Evolutionary conservation across 441 rosid genomes (phyloP).

Genomic region (Brassica hybrid): DNA sequence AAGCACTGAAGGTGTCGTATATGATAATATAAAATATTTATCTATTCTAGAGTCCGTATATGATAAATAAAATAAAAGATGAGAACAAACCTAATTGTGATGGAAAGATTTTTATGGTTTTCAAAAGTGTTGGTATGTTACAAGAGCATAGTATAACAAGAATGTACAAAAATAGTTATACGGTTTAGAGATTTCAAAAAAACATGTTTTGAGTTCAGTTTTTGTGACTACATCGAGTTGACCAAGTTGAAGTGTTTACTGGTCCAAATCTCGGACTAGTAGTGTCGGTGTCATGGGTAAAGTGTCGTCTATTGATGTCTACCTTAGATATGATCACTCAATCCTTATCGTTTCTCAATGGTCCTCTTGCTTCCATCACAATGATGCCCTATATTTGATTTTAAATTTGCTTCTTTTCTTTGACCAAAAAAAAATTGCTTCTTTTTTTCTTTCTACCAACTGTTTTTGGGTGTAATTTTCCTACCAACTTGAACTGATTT

Average conservation of each 20-base stretch:
- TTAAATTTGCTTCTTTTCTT: too few relatives aligned
- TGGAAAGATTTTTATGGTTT: background rate
- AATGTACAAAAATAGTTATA: background rate
- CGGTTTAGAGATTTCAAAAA: background rate
- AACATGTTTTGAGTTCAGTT: background rate
- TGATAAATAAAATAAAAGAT: background rate
- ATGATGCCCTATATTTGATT: too few relatives aligned
- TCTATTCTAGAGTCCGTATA: background rate
- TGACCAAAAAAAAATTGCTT: too few relatives aligned
- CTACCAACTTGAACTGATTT: too few relatives aligned
- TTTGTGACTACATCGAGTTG: background rate
- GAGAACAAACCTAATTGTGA: background rate
- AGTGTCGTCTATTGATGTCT: background rate
- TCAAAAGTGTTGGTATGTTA: background rate
- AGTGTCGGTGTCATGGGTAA: background rate
- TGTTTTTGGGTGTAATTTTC: too few relatives aligned
- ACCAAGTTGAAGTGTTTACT: slow-evolving; percentile 1
- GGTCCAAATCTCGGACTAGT: background rate
- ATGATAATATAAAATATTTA: background rate
- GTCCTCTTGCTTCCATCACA: background rate
- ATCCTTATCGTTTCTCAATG: slow-evolving; percentile 4
- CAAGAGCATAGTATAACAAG: background rate
- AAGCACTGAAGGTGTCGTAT: background rate
- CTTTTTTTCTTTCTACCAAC: too few relatives aligned
- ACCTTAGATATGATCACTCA: background rate